Base-by-base conservation (phyloP, 2,329 filamentous ascomycete genomes). In the Calcarisporium arbuscula region DNA sequence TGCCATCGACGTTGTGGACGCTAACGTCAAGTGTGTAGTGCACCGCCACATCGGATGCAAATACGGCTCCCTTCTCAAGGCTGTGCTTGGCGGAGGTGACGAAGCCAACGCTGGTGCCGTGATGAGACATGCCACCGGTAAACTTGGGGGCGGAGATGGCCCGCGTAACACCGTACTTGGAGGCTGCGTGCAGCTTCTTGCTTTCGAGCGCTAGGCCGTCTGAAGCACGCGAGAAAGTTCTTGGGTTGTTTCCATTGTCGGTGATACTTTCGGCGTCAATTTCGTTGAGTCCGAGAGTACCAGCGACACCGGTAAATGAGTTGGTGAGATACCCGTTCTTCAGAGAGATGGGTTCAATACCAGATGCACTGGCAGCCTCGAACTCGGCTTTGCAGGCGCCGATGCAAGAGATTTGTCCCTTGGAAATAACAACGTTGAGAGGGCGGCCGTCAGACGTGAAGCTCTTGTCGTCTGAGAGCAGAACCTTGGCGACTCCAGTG, bases 41-140 rank as follows among this genome's bases (percentile, higher is more conserved):
- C 7, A 77, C 61, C 0, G 73, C 70, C 3, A 64, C 64, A 28
- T 80, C 75, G 5, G 65, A 54, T 4, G 62, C 58, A 46, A 76
- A 79, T 5, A 80, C 57, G 17, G 72, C 70, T 2, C 61, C 65
- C 14, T 64, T 45, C 22, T 70, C 62, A 1, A 76, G 56, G 4
- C 60, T 55, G 3, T 65, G 68, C 28, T 51, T 48, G 4, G 67
- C 70, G 7, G 64, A 62, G 1, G 74, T 77, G 14, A 64, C 49
- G 57, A 80, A 77, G 4, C 74, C 76, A 6, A 72, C 74, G 40
- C 73, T 77, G 2, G 70, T 73, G 27, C 77, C 77, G 36, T 69
- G 64, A 40, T 75, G 67, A 1, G 69, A 67, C 4, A 50, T 57
- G 4, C 47, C 52, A 3, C 57, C 53, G 0, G 51, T 52, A 42